Conservation (phyloP, 345 rosid species). For the Bretschneidera sinensis region DNA sequence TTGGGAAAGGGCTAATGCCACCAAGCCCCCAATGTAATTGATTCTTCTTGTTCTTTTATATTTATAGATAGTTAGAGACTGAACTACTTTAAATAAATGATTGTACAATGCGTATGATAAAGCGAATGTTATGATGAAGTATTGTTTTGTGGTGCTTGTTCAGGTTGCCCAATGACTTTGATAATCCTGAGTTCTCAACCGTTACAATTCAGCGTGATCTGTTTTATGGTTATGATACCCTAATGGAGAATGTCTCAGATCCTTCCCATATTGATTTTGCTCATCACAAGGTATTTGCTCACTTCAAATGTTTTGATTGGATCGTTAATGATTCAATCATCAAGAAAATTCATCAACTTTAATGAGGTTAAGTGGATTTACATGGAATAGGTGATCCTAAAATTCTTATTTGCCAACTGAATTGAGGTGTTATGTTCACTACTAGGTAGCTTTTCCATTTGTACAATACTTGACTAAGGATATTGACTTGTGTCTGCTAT, state of each 20-base stretch:
- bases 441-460: too few species aligned
- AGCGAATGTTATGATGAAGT: not conserved
- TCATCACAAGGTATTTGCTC: constrained; percentile 74
- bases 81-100: not conserved
- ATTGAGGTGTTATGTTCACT: too few species aligned
- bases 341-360: not conserved
- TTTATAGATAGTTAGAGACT: not conserved
- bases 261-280: constrained; percentile 97
- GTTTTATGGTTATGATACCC: constrained; percentile 89
- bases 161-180: constrained; percentile 91
- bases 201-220: constrained; percentile 93
- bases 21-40: constrained; percentile 62
- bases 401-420: too few species aligned
- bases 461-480: too few species aligned
- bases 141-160: constrained; percentile 14
- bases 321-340: not conserved
- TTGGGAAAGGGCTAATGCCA: constrained; percentile 72
- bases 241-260: constrained; percentile 98
- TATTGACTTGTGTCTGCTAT: too few species aligned
- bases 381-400: not conserved
- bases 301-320: not conserved
- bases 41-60: constrained; percentile 3
- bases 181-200: constrained; percentile 76
- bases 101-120: not conserved
- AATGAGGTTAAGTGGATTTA: not conserved